Conservation (phyloP, 805 yeast species). For the Saccharomycopsis sp. region DNA sequence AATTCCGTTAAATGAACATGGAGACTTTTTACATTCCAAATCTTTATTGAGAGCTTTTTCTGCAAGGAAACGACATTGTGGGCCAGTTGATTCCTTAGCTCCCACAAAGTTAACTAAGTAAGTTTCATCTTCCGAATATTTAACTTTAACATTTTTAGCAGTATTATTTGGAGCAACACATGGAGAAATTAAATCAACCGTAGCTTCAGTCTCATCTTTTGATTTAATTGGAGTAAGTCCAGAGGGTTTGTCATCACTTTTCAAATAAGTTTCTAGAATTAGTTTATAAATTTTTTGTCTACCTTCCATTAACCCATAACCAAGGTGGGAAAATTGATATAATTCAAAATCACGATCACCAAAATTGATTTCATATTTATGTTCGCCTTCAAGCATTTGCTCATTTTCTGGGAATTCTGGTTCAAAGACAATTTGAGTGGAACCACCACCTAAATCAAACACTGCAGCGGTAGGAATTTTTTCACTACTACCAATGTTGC, state of each 20-base stretch:
- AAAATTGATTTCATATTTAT: conserved; percentile 67
- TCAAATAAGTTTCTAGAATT: conserved; percentile 44
- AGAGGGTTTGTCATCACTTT: conserved; percentile 22
- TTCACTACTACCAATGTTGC: conserved; percentile 74
- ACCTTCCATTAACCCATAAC: conserved; percentile 93
- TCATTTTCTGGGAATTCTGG: conserved; percentile 62
- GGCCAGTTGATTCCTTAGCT: conserved; percentile 50
- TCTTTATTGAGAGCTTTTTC: conserved; percentile 81
- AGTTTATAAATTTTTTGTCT: conserved; percentile 67
- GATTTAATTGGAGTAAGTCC: conserved; percentile 20
- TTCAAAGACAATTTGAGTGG: conserved; percentile 97
- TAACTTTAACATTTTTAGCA: conserved; percentile 53
- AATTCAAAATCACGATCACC: conserved; percentile 73
- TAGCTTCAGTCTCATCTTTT: conserved; percentile 29
- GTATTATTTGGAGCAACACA: conserved; percentile 74
- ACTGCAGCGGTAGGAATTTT: conserved; percentile 89
- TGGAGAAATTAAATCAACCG: conserved; percentile 54
- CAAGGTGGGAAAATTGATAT: conserved; percentile 91
- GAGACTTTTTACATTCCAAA: conserved; percentile 55
- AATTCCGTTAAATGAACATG: conserved; percentile 95
- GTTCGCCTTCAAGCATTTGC: conserved; percentile 75
- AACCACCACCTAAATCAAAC: conserved; percentile 96
- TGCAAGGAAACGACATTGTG: conserved; percentile 81
- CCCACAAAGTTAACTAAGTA: conserved; percentile 57
- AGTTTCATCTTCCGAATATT: conserved; percentile 34